Evolutionary conservation across 495 filamentous ascomycete genomes (phyloP), one percentile per base, ranked within the genome.

Genomic region (Recurvomyces mirabilis): DNA sequence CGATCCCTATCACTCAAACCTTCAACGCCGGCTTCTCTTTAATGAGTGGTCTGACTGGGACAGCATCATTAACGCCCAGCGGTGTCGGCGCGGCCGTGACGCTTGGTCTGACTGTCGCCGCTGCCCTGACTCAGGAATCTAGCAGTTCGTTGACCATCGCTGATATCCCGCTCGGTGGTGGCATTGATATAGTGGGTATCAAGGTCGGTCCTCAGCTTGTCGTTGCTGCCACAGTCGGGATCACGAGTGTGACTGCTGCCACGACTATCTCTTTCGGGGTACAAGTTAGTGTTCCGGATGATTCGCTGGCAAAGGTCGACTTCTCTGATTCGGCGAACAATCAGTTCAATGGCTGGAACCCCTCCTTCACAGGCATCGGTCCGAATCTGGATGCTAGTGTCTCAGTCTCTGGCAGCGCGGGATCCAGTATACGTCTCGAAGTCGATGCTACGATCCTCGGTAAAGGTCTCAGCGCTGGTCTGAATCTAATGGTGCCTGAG

Each of bases 231-330:
- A 35, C 6, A 11, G 32, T 17, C n/a, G 32, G 5, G 5, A 35
- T 35, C 32, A 17, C 7, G 12, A 35, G 32, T 17, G n/a, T 35
- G 5, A 35, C 32, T 5, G 32, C 32, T 6, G 32, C 32, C n/a
- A 35, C 32, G 15, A 35, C 32, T 17, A 35, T 35, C n/a, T 35
- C 32, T 17, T 35, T 35, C n/a, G 32, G 32, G 5, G 32, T 35
- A 11, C 12, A 11, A 5, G 15, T 35, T 17, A 17, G 18, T 17
- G 15, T 35, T 17, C 7, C 32, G 7, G 32, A 35, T 17, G n/a
- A 35, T 17, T 35, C 32, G 5, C 9, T 35, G 9, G 32, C 32
- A 6, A 35, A 11, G 32, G 32, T 35, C 15, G 32, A 35, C 32
- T 35, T 35, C 18, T 6, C 32, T 6, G n/a, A 35, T 17, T 35